phyloP scores from a whole-genome alignment of 768 basidiomycete genomes.

The Xanthoconium stramineum region DNA sequence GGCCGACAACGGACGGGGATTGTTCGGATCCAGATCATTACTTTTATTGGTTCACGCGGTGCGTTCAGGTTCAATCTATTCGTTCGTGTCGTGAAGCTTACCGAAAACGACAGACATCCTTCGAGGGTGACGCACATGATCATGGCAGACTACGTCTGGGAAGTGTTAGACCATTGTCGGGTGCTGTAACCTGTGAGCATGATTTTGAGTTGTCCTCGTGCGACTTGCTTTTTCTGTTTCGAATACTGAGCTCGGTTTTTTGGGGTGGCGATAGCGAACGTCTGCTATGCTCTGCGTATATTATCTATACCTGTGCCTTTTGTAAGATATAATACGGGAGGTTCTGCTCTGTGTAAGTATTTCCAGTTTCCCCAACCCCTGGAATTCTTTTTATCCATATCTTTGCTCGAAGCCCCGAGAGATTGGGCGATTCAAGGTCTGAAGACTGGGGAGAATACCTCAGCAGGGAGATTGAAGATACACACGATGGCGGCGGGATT shows the following conservation, averaged over 20 bases:
- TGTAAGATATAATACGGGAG: too few relatives aligned
- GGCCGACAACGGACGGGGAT: conserved; percentile 31
- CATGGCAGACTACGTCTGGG: conserved; percentile 50
- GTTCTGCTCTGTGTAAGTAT: too few relatives aligned
- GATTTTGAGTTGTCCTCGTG: background rate
- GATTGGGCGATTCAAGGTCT: too few relatives aligned
- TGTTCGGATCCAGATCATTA: conserved; percentile 45
- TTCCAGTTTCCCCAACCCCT: too few relatives aligned
- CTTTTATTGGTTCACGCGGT: conserved; percentile 55
- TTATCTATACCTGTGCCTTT: too few relatives aligned
- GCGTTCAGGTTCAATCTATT: conserved; percentile 9
- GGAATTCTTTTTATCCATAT: too few relatives aligned
- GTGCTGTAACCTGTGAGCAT: conserved; percentile 1
- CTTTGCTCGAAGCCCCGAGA: too few relatives aligned
- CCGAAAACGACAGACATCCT: conserved; percentile 39
- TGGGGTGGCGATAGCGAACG: too few relatives aligned
- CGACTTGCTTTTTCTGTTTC: background rate
- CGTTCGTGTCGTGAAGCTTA: background rate
- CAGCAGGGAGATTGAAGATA: too few relatives aligned
- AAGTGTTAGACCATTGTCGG: conserved; percentile 37
- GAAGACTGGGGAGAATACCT: too few relatives aligned
- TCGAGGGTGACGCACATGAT: conserved; percentile 47
- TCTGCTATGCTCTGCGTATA: too few relatives aligned
- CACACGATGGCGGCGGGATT: too few relatives aligned
- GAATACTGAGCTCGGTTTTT: background rate